phyloP scores from a whole-genome alignment of 2,329 filamentous ascomycete genomes.

The Aspergillus sp. region DNA sequence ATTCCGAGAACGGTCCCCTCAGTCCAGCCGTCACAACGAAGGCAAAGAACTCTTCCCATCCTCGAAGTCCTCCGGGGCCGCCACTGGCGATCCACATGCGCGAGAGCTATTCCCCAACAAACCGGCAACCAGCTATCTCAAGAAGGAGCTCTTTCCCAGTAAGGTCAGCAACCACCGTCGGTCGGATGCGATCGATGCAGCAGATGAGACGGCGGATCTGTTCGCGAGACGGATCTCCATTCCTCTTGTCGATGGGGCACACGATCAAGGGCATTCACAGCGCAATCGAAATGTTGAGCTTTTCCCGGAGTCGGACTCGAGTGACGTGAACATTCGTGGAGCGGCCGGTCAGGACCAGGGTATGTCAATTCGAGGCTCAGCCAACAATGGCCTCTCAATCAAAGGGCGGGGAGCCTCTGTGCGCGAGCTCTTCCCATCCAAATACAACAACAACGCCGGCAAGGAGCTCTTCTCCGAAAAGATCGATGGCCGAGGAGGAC shows the following conservation, averaged over 20 bases:
- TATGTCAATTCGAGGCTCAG: slow-evolving; percentile 40
- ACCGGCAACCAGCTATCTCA: slow-evolving; percentile 41
- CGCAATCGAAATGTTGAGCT: slow-evolving; percentile 37
- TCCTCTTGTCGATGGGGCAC: slow-evolving; percentile 49
- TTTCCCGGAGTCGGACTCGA: slow-evolving; percentile 36
- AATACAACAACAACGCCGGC: slow-evolving; percentile 56
- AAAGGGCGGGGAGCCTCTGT: slow-evolving; percentile 67
- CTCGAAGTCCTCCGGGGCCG: slow-evolving; percentile 17
- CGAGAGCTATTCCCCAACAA: slow-evolving; percentile 51
- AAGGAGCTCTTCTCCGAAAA: slow-evolving; percentile 70
- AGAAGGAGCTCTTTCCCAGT: slow-evolving; percentile 61
- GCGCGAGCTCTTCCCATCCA: slow-evolving; percentile 69
- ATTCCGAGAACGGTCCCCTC: slow-evolving; percentile 46
- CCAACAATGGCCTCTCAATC: slow-evolving; percentile 60
- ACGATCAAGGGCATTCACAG: slow-evolving; percentile 22
- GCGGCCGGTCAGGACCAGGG: slow-evolving; percentile 46
- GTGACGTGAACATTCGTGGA: slow-evolving; percentile 61
- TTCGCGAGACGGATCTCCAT: slow-evolving; percentile 51
- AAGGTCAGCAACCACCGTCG: slow-evolving; percentile 49
- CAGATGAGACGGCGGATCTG: slow-evolving; percentile 55
- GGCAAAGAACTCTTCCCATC: slow-evolving; percentile 62
- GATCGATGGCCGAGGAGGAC: slow-evolving; percentile 57
- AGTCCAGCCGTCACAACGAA: slow-evolving; percentile 35
- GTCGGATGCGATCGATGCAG: slow-evolving; percentile 53
- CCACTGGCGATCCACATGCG: slow-evolving; percentile 34